Base-by-base conservation (phyloP, 805 yeast genomes). In the Yamadazyma scolyti region DNA sequence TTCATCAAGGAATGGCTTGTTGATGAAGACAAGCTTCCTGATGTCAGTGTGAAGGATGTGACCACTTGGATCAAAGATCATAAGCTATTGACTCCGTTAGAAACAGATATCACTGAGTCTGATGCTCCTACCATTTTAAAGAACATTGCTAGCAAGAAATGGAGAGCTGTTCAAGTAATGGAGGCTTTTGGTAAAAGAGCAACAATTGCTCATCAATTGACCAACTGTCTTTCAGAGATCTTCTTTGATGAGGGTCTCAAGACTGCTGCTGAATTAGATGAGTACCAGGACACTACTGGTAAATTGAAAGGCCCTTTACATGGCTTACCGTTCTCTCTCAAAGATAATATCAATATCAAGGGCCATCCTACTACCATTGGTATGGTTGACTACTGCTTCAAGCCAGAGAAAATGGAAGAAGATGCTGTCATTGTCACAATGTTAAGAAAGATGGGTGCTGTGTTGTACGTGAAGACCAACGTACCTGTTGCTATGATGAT, bases 321-420 rank as follows among this genome's bases (percentile, higher is more conserved):
- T 44, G 87, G 87, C 2, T 56, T 79, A 19, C 87, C 86, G 2
- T 54, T 79, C 14, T 75, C 82, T 1, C 58, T 79, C 34, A 79
- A 79, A 41, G 79, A 71, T 39, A 72, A 68, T 33, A 54, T 62
- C 51, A 44, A 48, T 37, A 56, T 48, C 42, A 52, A 43, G 31
- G 61, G 70, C 8, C 68, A 64, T 39, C 69, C 57, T 20, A 58
- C 64, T 8, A 63, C 59, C 36, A 66, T 66, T n/a, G 54, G 66
- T 1, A 37, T 40, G 48, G 44, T 65, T 14, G 51, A 47, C 26
- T 48, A 59, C 33, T 22, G 44, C 27, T 37, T 37, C 22, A 26
- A 25, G 6, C 44, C 44, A 12, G 29, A 26, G 14, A 36, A 57
- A 16, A 39, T 65, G 12, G 31, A 39, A 0, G 41, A 39, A 11